Percentiles rank a stretch among this genome's conserved stretches.
Evolutionary conservation across 805 yeast species (phyloP).

Genomic region (Diddensiella transvaalensis): DNA sequence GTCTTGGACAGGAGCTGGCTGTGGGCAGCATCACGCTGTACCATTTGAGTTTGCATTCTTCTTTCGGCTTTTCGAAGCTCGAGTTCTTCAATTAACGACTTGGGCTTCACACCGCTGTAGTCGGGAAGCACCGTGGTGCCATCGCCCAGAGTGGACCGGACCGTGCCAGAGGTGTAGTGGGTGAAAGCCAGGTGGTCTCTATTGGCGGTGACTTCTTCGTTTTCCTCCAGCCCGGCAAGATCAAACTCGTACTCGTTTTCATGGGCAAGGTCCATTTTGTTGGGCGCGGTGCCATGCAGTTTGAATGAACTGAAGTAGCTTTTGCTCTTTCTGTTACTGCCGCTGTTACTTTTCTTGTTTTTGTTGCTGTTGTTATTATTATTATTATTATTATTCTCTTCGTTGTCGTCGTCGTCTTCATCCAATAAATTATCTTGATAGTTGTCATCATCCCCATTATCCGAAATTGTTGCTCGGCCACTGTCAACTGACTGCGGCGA

Average conservation of each 20-base stretch:
- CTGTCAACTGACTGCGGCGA: constrained; percentile 27
- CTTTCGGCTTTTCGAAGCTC: constrained; percentile 36
- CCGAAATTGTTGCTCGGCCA: constrained; percentile 31
- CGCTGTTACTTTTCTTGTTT: neutral
- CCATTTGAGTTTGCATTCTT: constrained; percentile 25
- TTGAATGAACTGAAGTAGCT: neutral
- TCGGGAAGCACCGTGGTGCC: constrained; percentile 1
- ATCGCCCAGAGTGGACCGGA: neutral
- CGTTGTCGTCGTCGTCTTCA: constrained; percentile 8
- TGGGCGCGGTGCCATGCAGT: neutral
- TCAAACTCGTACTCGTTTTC: constrained; percentile 4
- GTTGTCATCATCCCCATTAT: constrained; percentile 28
- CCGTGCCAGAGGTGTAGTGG: constrained; percentile 25
- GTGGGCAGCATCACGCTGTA: constrained; percentile 25
- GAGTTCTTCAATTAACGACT: constrained; percentile 37
- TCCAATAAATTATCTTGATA: constrained; percentile 18
- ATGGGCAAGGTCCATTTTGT: neutral
- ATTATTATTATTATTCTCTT: neutral
- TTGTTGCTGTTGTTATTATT: constrained; percentile 2
- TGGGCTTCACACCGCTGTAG: constrained; percentile 21
- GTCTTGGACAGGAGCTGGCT: constrained; percentile 1
- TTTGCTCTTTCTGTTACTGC: neutral
- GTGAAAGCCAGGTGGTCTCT: constrained; percentile 30
- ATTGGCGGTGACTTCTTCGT: constrained; percentile 14
- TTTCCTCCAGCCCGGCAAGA: constrained; percentile 11